phyloP scores from a whole-genome alignment of 495 filamentous ascomycete genomes.

The Penicillium goetzii region DNA sequence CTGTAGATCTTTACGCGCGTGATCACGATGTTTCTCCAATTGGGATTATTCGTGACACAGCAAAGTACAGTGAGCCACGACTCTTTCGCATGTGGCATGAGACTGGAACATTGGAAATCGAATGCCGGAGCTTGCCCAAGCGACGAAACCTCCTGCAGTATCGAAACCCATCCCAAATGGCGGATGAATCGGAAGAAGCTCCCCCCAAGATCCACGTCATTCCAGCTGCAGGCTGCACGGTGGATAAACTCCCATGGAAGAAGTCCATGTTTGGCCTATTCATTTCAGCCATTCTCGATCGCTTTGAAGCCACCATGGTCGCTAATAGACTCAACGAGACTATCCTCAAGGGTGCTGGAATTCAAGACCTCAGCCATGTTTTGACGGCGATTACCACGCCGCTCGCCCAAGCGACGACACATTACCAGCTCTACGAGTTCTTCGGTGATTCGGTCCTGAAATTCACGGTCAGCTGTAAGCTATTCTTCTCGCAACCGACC shows the following conservation, averaged over 20 bases:
- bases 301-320: slow-evolving; percentile 66
- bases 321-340: slow-evolving; percentile 65
- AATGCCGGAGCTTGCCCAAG: slow-evolving; percentile 35
- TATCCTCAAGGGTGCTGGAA: slow-evolving; percentile 57
- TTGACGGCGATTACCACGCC: slow-evolving; percentile 75
- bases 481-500: slow-evolving; percentile 64
- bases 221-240: slow-evolving; percentile 31
- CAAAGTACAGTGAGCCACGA: slow-evolving; percentile 34
- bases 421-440: slow-evolving; percentile 91
- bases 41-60: slow-evolving; percentile 39
- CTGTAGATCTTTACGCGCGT: slow-evolving; percentile 29
- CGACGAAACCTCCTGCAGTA: slow-evolving; percentile 41
- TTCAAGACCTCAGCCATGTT: slow-evolving; percentile 61
- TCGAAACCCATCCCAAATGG: slow-evolving; percentile 14
- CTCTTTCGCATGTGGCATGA: slow-evolving; percentile 37
- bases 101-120: slow-evolving; percentile 26
- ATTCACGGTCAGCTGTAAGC: slow-evolving; percentile 65
- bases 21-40: slow-evolving; percentile 2
- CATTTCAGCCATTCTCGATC: slow-evolving; percentile 73
- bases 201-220: slow-evolving; percentile 28
- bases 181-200: slow-evolving; percentile 19
- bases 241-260: slow-evolving; percentile 62
- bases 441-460: slow-evolving; percentile 90
- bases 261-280: slow-evolving; percentile 70
- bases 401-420: slow-evolving; percentile 57